Conservation (phyloP, 257 asterid species). For the Gynochthodes officinalis region DNA sequence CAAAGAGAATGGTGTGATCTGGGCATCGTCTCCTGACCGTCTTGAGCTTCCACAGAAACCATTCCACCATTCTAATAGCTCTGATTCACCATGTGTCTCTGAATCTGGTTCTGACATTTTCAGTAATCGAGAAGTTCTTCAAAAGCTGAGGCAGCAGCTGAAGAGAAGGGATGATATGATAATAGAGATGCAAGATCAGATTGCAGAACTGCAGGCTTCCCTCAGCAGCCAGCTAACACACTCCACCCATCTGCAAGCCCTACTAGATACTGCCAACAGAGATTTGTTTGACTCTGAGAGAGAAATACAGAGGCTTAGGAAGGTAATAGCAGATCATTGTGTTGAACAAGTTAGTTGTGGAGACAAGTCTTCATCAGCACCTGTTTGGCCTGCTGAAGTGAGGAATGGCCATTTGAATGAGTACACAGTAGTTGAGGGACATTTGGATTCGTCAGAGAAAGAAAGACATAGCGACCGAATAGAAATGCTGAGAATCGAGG, state of each 20-base stretch:
- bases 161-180: conserved; percentile 91
- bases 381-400: conserved; percentile 53
- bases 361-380: conserved; percentile 49
- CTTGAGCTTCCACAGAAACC: conserved; percentile 86
- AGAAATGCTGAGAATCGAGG: conserved; percentile 69
- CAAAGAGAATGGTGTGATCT: conserved; percentile 66
- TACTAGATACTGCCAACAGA: conserved; percentile 71
- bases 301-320: conserved; percentile 84
- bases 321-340: conserved; percentile 81
- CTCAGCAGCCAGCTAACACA: conserved; percentile 54
- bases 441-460: conserved; percentile 37
- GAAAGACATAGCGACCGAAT: conserved; percentile 54
- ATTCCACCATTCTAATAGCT: conserved; percentile 79
- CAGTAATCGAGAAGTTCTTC: conserved; percentile 84
- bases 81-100: conserved; percentile 85
- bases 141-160: conserved; percentile 82
- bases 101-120: conserved; percentile 91
- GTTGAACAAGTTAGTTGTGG: conserved; percentile 46
- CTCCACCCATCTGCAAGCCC: conserved; percentile 69
- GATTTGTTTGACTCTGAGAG: conserved; percentile 72
- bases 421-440: conserved; percentile 39
- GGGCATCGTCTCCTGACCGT: conserved; percentile 81
- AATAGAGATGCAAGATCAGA: conserved; percentile 92
- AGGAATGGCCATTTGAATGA: conserved; percentile 55
- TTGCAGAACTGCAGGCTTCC: conserved; percentile 63